Evolutionary conservation across 2,329 filamentous ascomycete genomes (phyloP), one percentile per base, ranked within the genome.

Genomic region (Aspergillus arachidicola): DNA sequence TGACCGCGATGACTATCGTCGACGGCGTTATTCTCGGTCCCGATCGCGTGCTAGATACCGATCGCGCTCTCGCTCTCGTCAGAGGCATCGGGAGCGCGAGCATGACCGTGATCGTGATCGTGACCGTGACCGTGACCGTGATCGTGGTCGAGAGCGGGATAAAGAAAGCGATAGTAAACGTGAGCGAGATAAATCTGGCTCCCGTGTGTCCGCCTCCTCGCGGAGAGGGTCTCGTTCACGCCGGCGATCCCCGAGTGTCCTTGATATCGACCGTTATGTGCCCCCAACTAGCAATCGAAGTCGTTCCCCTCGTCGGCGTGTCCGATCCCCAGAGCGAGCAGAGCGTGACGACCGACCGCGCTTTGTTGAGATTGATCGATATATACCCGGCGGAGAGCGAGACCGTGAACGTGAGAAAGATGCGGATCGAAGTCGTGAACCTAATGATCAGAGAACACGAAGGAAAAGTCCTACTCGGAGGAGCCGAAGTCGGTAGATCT

Each of bases 251-350:
- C 75, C 73, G 19, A 72, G 71, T 57, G 66, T 72, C 58, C 71
- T 77, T 36, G 79, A 80, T 60, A 80, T 80, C 61, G 79, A 80
- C 66, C 77, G 79, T n/a, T 80, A 80, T 61, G 76, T 80, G 2
- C 79, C 79, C 9, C 60, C 75, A 14, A 80, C 76, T 10, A 80
- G 78, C 62, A 73, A 73, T 46, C 75, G 78, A 43, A 80, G 78
- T 64, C 73, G 76, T 38, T 79, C 78, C 28, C 79, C 79, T 19
- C 74, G 78, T 57, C 76, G 78, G 28, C 74, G 79, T 34, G 67
- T 75, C 4, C 72, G 78, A 26, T 78, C 77, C 9, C 72, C 75
- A 21, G 78, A 79, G 11, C 71, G 75, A 9, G 66, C 73, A 19
- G 78, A 78, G 34, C 71, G 75, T 23, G 64, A 36, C 9, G 72